These are phyloP conservation scores for Pseudocercospora ulei DNA, from an alignment of 2,329 filamentous ascomycete genomes.

Conservation along the genomic window DNA sequence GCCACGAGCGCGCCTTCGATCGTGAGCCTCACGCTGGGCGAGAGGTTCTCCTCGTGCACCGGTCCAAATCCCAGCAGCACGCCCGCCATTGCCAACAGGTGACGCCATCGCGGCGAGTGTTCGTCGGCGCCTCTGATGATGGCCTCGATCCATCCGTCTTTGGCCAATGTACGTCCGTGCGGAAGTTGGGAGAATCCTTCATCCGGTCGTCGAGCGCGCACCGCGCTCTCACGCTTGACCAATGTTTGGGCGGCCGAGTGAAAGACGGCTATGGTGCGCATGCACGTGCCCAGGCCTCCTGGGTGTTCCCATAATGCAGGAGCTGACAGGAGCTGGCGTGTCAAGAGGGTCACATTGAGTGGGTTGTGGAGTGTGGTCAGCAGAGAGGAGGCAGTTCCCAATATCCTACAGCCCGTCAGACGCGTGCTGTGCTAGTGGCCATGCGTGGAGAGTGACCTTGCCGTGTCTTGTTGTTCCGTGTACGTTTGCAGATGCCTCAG, in stretches of 20 bases:
- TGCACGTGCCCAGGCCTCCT: slow-evolving; percentile 53
- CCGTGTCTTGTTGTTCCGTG: slow-evolving; percentile 50
- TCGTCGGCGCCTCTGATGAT: slow-evolving; percentile 53
- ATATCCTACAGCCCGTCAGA: slow-evolving; percentile 36
- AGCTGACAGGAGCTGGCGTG: slow-evolving; percentile 60
- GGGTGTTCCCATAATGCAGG: slow-evolving; percentile 60
- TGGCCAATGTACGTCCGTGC: slow-evolving; percentile 31
- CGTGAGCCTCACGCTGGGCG: slow-evolving; percentile 53
- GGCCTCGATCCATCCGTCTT: slow-evolving; percentile 51
- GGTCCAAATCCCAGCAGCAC: slow-evolving; percentile 66
- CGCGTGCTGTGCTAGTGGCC: not conserved
- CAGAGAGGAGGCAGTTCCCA: slow-evolving; percentile 58
- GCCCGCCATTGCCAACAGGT: slow-evolving; percentile 69
- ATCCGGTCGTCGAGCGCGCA: slow-evolving; percentile 26
- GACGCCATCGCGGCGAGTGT: slow-evolving; percentile 63
- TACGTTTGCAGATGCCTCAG: slow-evolving; percentile 54
- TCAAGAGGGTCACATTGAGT: slow-evolving; percentile 62
- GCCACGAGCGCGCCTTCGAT: slow-evolving; percentile 64
- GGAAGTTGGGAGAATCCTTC: slow-evolving; percentile 26
- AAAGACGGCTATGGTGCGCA: slow-evolving; percentile 61
- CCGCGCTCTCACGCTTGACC: slow-evolving; percentile 41
- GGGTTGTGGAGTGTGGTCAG: slow-evolving; percentile 63
- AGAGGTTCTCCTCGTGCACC: slow-evolving; percentile 54
- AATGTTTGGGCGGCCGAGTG: slow-evolving; percentile 55
- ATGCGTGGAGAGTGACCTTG: slow-evolving; percentile 39